A percentile compares a stretch with the other conserved stretches of the same genome.
These are phyloP conservation scores for Emergomyces africanus DNA, from an alignment of 2,329 filamentous ascomycete species.

Conservation along the genomic window DNA sequence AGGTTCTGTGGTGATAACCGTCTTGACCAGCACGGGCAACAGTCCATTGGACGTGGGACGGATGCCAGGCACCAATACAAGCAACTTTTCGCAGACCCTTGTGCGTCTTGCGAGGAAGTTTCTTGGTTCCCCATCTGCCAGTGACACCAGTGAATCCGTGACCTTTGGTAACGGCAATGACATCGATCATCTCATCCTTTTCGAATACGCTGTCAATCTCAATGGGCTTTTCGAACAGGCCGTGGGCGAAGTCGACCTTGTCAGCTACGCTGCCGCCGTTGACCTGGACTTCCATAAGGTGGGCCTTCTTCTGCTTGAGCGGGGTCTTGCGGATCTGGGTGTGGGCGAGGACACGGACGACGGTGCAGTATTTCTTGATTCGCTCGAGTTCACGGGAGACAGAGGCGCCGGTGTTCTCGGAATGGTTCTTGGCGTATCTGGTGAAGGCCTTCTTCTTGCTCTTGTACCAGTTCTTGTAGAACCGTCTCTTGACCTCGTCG, in stretches of 20 bases:
- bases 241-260: slow-evolving; percentile 93
- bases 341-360: slow-evolving; percentile 98
- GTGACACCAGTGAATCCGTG: slow-evolving; percentile 98
- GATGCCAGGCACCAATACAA: slow-evolving; percentile 99
- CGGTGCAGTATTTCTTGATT: slow-evolving; percentile 99
- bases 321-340: slow-evolving; percentile 99
- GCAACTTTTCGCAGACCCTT: slow-evolving; percentile 99
- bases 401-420: slow-evolving; percentile 77
- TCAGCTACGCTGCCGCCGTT: slow-evolving; percentile 93
- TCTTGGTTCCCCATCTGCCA: slow-evolving; percentile 98
- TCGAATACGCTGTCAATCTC: slow-evolving; percentile 91
- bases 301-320: slow-evolving; percentile 99
- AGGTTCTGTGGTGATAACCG: slow-evolving; percentile 99
- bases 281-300: slow-evolving; percentile 99
- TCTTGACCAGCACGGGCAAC: slow-evolving; percentile 99
- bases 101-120: slow-evolving; percentile 99
- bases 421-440: slow-evolving; percentile 99
- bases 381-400: slow-evolving; percentile 97
- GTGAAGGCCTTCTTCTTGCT: slow-evolving; percentile 99
- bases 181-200: slow-evolving; percentile 98
- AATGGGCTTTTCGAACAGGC: slow-evolving; percentile 98
- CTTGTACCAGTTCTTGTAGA: slow-evolving; percentile 99
- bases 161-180: slow-evolving; percentile 99
- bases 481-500: slow-evolving; percentile 97
- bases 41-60: slow-evolving; percentile 99